Percentiles rank a stretch among this genome's conserved stretches.
Evolutionary conservation across 1,284 basidiomycete genomes (phyloP).

Genomic region (Ceratobasidium sp.): DNA sequence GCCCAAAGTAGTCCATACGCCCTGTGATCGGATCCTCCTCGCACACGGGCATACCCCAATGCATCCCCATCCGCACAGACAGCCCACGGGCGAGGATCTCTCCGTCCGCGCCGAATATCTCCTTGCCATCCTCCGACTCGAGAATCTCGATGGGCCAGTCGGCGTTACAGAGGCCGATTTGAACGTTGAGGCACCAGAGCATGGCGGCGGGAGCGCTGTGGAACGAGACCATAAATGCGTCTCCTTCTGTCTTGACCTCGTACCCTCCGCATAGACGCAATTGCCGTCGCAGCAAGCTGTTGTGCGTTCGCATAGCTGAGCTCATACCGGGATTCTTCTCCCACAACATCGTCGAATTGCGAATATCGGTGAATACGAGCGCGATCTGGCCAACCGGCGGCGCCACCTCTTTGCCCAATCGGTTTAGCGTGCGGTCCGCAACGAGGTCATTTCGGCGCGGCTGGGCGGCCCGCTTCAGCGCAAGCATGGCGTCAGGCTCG

Average conservation of each 20-base stretch:
- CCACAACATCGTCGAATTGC: conserved; percentile 97
- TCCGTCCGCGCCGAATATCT: conserved; percentile 76
- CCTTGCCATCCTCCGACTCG: conserved; percentile 91
- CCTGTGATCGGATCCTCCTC: conserved; percentile 93
- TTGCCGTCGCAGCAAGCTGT: conserved; percentile 85
- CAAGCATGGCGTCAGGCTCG: conserved; percentile 46
- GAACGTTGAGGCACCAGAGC: conserved; percentile 92
- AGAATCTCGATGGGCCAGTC: conserved; percentile 96
- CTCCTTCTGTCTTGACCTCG: conserved; percentile 99
- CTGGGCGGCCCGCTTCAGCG: conserved; percentile 43
- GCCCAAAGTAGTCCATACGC: conserved; percentile 98
- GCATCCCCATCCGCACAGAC: conserved; percentile 97
- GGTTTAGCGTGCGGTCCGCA: conserved; percentile 60
- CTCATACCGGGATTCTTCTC: conserved; percentile 97
- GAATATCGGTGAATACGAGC: conserved; percentile 98
- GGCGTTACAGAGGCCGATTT: conserved; percentile 84
- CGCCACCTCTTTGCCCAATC: conserved; percentile 83
- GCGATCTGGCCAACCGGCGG: conserved; percentile 91
- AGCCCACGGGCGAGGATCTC: conserved; percentile 86
- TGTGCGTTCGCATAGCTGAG: conserved; percentile 93
- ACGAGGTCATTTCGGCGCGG: conserved; percentile 54
- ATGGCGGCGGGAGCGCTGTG: conserved; percentile 87
- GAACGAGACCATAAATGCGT: conserved; percentile 99
- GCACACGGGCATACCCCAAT: conserved; percentile 91
- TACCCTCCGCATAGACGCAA: conserved; percentile 94